Evolutionary conservation across 179 eudicot species (phyloP).

Genomic region (Nepenthes alata): DNA sequence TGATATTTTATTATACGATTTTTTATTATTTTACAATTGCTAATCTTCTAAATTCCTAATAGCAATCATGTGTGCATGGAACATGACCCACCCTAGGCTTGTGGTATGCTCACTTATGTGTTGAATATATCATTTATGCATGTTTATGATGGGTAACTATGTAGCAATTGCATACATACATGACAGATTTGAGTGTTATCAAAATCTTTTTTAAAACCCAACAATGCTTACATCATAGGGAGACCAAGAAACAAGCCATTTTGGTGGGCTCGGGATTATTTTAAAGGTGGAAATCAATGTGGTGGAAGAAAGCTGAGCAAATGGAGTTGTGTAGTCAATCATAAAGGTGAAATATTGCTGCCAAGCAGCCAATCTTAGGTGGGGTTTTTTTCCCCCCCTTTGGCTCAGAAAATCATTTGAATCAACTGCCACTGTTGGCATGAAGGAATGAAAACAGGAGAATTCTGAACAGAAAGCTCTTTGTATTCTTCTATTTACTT

Average conservation of each 20-base stretch:
- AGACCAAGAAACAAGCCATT: slow-evolving; percentile 1
- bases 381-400: background rate
- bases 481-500: too few species aligned
- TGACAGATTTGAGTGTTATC: slow-evolving; percentile 11
- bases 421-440: too few species aligned
- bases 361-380: slow-evolving; percentile 1
- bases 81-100: background rate
- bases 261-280: too few species aligned
- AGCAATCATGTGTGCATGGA: slow-evolving; percentile 6
- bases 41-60: too few species aligned
- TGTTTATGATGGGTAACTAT: slow-evolving; percentile 17
- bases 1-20: too few species aligned
- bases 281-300: too few species aligned
- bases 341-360: slow-evolving; percentile 16
- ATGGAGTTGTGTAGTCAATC: slow-evolving; percentile 18
- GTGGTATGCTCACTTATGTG: background rate
- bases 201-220: slow-evolving; percentile 19
- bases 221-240: slow-evolving; percentile 27
- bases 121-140: slow-evolving; percentile 19
- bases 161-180: slow-evolving; percentile 5
- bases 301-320: slow-evolving; percentile 8
- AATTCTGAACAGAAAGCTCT: background rate
- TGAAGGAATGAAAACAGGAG: too few species aligned
- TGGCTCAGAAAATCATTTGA: background rate
- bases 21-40: too few species aligned